These are phyloP conservation scores for Trichoderma koningii DNA, from an alignment of 2,329 filamentous ascomycete species.

Conservation along the genomic window DNA sequence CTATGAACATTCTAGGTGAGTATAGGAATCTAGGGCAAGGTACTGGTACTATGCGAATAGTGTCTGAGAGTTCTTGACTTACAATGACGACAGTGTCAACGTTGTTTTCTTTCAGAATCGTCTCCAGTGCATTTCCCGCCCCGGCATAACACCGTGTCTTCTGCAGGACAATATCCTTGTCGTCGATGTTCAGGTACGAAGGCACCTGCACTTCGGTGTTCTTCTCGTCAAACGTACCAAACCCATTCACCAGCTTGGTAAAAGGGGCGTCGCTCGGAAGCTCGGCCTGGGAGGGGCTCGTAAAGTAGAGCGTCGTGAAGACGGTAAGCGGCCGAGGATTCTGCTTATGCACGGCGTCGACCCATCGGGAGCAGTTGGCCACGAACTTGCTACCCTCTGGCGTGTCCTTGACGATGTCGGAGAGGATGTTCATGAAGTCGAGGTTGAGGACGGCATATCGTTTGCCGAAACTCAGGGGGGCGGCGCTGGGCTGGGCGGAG, in stretches of 20 bases:
- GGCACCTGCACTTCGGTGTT: slow-evolving; percentile 38
- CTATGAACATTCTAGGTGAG: slow-evolving; percentile 28
- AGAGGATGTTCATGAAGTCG: slow-evolving; percentile 45
- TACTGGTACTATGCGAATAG: neutral
- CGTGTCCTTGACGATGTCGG: slow-evolving; percentile 39
- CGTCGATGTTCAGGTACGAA: slow-evolving; percentile 37
- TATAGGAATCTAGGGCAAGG: neutral
- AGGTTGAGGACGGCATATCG: slow-evolving; percentile 36
- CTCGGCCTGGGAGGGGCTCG: slow-evolving; percentile 41
- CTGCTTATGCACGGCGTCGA: slow-evolving; percentile 43
- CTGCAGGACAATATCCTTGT: slow-evolving; percentile 42
- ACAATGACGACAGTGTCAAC: slow-evolving; percentile 47
- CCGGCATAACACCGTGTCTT: slow-evolving; percentile 48
- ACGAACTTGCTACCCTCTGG: slow-evolving; percentile 35
- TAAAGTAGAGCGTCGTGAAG: slow-evolving; percentile 42
- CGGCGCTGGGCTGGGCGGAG: neutral
- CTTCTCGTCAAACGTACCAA: slow-evolving; percentile 35
- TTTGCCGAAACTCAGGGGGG: slow-evolving; percentile 21
- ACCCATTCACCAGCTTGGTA: slow-evolving; percentile 31
- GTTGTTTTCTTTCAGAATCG: slow-evolving; percentile 42
- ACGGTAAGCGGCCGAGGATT: slow-evolving; percentile 41
- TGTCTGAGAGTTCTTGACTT: slow-evolving; percentile 19
- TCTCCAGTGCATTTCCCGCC: slow-evolving; percentile 44
- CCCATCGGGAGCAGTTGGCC: slow-evolving; percentile 38
- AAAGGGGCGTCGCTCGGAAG: slow-evolving; percentile 42